These are phyloP conservation scores for Bimuria novae-zelandiae DNA, from an alignment of 2,329 filamentous ascomycete genomes.

Conservation along the genomic window DNA sequence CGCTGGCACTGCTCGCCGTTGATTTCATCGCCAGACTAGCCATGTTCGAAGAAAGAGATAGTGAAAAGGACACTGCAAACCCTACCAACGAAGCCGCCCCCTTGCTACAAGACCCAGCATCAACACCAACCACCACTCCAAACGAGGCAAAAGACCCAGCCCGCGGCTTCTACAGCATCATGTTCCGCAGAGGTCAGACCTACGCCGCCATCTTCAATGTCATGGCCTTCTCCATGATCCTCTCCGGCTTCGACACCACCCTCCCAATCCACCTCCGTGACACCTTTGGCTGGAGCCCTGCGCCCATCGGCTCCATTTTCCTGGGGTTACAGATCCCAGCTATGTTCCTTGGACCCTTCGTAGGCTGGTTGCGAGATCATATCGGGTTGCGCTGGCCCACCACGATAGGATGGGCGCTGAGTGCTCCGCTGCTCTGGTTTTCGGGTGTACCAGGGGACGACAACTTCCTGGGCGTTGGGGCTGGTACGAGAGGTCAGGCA, in stretches of 20 bases:
- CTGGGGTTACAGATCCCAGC: constrained; percentile 1
- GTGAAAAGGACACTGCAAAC: background rate
- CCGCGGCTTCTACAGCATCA: background rate
- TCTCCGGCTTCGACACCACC: background rate
- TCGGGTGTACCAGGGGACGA: background rate
- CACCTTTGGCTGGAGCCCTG: background rate
- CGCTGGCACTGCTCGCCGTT: background rate
- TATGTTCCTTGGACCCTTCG: constrained; percentile 1
- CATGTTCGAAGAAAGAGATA: background rate
- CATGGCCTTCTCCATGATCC: background rate
- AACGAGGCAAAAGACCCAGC: background rate
- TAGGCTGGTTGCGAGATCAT: background rate
- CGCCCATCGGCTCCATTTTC: background rate
- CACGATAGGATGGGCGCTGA: background rate
- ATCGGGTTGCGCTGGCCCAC: background rate
- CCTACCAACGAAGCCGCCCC: background rate
- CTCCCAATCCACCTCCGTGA: background rate
- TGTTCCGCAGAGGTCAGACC: background rate
- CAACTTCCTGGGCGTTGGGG: background rate
- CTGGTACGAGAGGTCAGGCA: background rate
- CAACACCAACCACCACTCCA: background rate
- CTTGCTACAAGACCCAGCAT: background rate
- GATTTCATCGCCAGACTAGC: background rate
- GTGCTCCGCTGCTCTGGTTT: background rate
- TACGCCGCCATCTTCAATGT: constrained; percentile 1